Base-by-base conservation (phyloP, 768 basidiomycete genomes). In the Rickenella mellea region DNA sequence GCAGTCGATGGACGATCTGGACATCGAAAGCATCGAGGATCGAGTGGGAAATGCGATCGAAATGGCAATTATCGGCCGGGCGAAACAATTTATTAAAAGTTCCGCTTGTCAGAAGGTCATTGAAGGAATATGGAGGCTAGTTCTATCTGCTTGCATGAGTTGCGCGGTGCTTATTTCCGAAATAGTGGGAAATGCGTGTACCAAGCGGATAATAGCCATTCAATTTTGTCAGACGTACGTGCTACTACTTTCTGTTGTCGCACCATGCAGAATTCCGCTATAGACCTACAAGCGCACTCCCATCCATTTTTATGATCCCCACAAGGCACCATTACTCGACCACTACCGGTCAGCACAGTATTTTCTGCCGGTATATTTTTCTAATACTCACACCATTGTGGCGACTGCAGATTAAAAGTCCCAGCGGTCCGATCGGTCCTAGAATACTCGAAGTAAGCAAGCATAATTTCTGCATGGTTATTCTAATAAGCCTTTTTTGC, bases 261-360 rank as follows among this genome's bases (percentile, higher is more conserved):
- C 21, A 35, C 27, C 14, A 8, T 37, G 21, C 41, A 27, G 40
- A 6, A 47, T 19, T 24, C 15, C 6, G 43, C n/a, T 32, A 15
- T 48, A 93, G 91, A 92, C 87, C 21, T 97, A 97, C 62, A 96
- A 96, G 66, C 75, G 82, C 37, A 87, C 76, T 20, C 90, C 93
- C 9, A 74, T 96, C 26, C 88, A 92, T 58, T 84, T 94, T 51
- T 96, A 97, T 58, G 90, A 97, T 56, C 92, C 92, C 2, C 83
- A 91, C 55, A 88, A 80, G 57, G 92, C 92, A 0, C 89, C 92
- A 14, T 60, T 96, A n/a, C 73, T 97, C 6, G 91, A 97, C 55
- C 92, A 97, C 61, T 97, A 96, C 55, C 80, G 93, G 87, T 88
- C 42, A 25, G 71, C 56, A 12, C 29, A 22, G 27, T 29, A 32